Evolutionary conservation across 768 basidiomycete species (phyloP), one percentile per base, ranked within the genome.

Genomic region (Xerocomus brunneocitrinus): DNA sequence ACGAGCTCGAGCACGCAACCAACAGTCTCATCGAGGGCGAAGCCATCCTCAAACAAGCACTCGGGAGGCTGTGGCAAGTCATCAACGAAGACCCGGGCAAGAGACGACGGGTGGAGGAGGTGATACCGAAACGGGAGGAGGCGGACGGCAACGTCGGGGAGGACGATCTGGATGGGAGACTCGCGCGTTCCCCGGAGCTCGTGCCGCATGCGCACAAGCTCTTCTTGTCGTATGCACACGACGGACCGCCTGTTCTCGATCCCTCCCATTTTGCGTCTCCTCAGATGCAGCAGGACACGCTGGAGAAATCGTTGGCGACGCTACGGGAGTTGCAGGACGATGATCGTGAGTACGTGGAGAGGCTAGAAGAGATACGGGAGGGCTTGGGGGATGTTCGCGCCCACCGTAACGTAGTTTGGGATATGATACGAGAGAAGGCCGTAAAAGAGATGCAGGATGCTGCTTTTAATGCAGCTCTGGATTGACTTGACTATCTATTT

Each of bases 1-100:
- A 89, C 58, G 89, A 91, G 61, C 76, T 94, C 13, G 89, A 91
- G 58, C 74, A 86, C 47, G 84, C 90, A 13, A 91, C 90, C 9
- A 91, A 89, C 64, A 83, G 82, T 41, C 79, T 94, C 42, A 87
- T 93, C 44, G 89, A 92, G 71, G 89, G 89, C 19, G 91, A 93
- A 66, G 82, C 83, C 22, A 75, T 75, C 4, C 75, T 93, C 72
- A 77, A 81, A 58, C 79, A 80, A 50, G 89, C 91, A 4, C 69
- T 94, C 40, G 91, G 91, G 28, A 73, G 85, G 60, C 70, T 92
- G 27, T 91, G 89, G 89, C 84, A 89, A 57, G 89, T 82, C 40
- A 82, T 92, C 69, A 82, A 79, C 58, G 88, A 91, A 65, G 83
- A 86, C 55, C 77, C 82, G 0, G 79, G 81, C 54, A 68, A 70